Evolutionary conservation across 2,329 filamentous ascomycete genomes (phyloP), one percentile per base, ranked within the genome.

Genomic region (Verticillium klebahnii): DNA sequence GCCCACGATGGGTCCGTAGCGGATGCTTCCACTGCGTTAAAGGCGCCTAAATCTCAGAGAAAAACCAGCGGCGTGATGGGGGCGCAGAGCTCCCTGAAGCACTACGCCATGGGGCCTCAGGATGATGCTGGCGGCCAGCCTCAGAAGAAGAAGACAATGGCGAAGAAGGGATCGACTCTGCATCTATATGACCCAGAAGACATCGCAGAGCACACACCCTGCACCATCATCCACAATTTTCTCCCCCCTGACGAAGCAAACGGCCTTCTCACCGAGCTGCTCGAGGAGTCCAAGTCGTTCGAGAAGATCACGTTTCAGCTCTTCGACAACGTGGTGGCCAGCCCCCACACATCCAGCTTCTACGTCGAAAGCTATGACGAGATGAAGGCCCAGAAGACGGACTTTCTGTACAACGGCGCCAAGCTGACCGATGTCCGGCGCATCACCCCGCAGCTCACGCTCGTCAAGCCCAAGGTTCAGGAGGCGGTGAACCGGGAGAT

Each of bases 171-270:
- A 14, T 86, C 87, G 67, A 97, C 94, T 0, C 76, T 98, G 2
- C 90, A 94, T 71, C 80, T 98, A 0, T 98, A 90, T 74, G 87
- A 91, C 52, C 91, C 93, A 0, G 80, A 86, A 45, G 93, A 97
- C 68, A 86, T 98, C 56, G 89, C 91, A 57, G 82, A 85, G 29
- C 85, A 96, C 70, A 97, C 94, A 0, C 93, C 95, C 1, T 97
- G 93, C 75, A 93, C 91, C 12, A 90, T 98, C 66, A 87, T 97
- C 61, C 93, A 96, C 75, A 95, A 97, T 70, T 97, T 98, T 68
- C 80, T 99, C 0, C 87, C 92, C 0, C 34, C 81, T 0, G 80
- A 88, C 2, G 82, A 90, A 62, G 94, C 95, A 45, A 89, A 92
- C 66, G 80, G 82, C 1, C 80, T 99, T 14, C 79, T 98, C 1